phyloP scores from a whole-genome alignment of 148 eudicot genomes.

The Beta vulgaris region DNA sequence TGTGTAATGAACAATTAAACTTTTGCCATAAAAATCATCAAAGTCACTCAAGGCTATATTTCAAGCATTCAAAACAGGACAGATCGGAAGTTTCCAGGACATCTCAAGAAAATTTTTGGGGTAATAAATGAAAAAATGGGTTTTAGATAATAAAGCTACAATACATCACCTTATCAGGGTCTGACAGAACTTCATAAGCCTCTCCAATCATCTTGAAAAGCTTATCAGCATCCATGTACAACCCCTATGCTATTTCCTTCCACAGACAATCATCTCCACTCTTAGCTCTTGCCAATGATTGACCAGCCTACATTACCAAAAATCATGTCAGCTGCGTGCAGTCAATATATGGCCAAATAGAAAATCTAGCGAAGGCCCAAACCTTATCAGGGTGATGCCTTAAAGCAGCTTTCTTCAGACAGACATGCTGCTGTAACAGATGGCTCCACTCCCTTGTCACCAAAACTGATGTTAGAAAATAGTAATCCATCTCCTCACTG shows the following conservation, averaged over 20 bases:
- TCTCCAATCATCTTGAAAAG: constrained; percentile 98
- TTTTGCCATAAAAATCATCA: too few relatives aligned
- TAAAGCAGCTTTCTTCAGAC: constrained; percentile 93
- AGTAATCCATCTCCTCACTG: background rate
- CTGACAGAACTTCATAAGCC: constrained; percentile 89
- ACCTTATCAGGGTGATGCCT: constrained; percentile 99
- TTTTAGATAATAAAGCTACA: too few relatives aligned
- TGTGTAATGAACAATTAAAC: too few relatives aligned
- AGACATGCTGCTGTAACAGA: constrained; percentile 69
- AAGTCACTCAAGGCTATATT: too few relatives aligned
- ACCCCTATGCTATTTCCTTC: constrained; percentile 80
- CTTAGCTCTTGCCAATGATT: constrained; percentile 70
- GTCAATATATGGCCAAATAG: background rate
- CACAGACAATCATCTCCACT: constrained; percentile 74
- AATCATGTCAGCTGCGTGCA: constrained; percentile 8
- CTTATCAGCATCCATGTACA: constrained; percentile 78
- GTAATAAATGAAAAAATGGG: too few relatives aligned
- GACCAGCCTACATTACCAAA: constrained; percentile 61
- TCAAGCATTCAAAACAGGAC: too few relatives aligned
- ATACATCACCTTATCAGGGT: constrained; percentile 66
- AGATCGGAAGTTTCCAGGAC: too few relatives aligned
- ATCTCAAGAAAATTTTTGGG: too few relatives aligned
- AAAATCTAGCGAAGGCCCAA: constrained; percentile 10
- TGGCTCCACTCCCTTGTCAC: constrained; percentile 77
- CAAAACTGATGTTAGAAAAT: constrained; percentile 13